These are phyloP conservation scores for Pyricularia sp. DNA, from an alignment of 2,329 filamentous ascomycete genomes.

Conservation along the genomic window DNA sequence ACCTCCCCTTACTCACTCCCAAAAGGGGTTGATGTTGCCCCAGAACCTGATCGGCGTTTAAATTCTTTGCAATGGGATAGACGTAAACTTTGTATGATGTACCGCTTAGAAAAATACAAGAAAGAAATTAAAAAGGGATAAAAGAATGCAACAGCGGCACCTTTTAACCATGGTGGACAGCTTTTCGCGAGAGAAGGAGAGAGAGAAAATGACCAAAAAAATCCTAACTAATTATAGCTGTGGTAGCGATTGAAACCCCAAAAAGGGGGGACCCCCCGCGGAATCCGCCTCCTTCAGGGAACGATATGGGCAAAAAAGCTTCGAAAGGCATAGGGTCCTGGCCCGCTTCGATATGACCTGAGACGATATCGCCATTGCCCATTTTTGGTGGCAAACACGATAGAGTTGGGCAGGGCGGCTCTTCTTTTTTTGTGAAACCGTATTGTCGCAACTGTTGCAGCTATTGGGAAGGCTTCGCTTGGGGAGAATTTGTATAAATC, in stretches of 20 bases:
- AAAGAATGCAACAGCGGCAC: too few relatives aligned
- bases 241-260: background rate
- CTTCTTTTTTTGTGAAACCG: background rate
- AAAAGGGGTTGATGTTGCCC: too few relatives aligned
- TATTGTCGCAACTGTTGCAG: background rate
- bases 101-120: too few relatives aligned
- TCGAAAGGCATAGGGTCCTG: background rate
- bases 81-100: too few relatives aligned
- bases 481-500: background rate
- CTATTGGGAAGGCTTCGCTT: background rate
- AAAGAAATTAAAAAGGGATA: too few relatives aligned
- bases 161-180: background rate
- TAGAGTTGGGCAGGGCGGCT: background rate
- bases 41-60: too few relatives aligned
- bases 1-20: too few relatives aligned
- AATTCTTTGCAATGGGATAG: too few relatives aligned
- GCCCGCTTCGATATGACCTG: background rate
- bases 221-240: background rate
- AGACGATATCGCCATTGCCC: background rate
- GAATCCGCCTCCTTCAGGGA: background rate
- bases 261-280: background rate
- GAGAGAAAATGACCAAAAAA: too few relatives aligned
- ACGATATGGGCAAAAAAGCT: background rate
- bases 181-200: background rate
- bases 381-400: background rate